Conservation (phyloP, 2,329 filamentous ascomycete species). For the Exophiala oligosperma region DNA sequence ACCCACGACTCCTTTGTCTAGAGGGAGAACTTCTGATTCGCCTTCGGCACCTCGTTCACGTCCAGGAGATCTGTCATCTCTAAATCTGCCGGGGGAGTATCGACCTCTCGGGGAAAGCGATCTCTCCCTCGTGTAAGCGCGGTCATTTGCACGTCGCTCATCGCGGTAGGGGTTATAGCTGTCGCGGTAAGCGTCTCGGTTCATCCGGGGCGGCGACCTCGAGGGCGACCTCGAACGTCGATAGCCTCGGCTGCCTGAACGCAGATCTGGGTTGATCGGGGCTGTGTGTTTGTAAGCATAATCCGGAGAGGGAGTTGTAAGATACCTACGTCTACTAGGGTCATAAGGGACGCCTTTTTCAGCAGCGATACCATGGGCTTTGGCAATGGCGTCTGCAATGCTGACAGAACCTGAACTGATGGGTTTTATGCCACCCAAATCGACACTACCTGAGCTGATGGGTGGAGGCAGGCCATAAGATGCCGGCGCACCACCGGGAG, state of each 20-base stretch:
- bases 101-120: constrained; percentile 69
- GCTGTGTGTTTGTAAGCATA: constrained; percentile 3
- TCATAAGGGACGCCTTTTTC: constrained; percentile 68
- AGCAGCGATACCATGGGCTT: constrained; percentile 77
- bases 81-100: constrained; percentile 32
- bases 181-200: constrained; percentile 71
- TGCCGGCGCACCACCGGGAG: constrained; percentile 39
- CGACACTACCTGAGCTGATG: constrained; percentile 67
- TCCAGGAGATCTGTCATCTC: constrained; percentile 60
- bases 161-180: constrained; percentile 82
- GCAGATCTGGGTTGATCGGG: constrained; percentile 24
- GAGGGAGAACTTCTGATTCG: constrained; percentile 77
- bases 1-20: constrained; percentile 83
- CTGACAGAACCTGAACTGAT: constrained; percentile 78
- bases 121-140: constrained; percentile 65
- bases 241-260: constrained; percentile 54
- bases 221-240: constrained; percentile 65
- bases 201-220: constrained; percentile 66
- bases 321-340: constrained; percentile 35
- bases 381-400: constrained; percentile 80
- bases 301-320: neutral
- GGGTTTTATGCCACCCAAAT: constrained; percentile 77
- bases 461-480: constrained; percentile 44
- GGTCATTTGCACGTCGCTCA: constrained; percentile 66
- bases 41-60: constrained; percentile 54